Base-by-base conservation (phyloP, 768 basidiomycete genomes). In the Boletus vermiculosoides region DNA sequence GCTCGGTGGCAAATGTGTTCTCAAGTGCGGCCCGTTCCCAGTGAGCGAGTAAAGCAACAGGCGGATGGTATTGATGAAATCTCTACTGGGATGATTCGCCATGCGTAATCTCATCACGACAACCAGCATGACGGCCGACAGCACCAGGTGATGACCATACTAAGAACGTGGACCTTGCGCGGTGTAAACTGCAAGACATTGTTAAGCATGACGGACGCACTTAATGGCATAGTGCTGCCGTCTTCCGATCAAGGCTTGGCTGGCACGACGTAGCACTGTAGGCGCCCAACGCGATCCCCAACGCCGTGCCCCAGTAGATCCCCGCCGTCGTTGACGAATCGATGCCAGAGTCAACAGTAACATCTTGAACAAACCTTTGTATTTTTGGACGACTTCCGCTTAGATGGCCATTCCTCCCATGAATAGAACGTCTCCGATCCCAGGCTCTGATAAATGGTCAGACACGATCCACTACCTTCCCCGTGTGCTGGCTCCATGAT, bases 1-100 rank as follows among this genome's bases (percentile, higher is more conserved):
- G 13, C 12, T 42, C 6, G 20, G 20, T 42, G 22, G 13, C 18
- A 10, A 18, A 9, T 9, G 49, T 23, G 7, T 53, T 55, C 4
- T 25, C 13, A 15, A 34, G 13, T 39, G 3, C 15, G 39, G 8
- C n/a, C 16, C 18, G n/a, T 39, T 39, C 39, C 18, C 39, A 4
- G n/a, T 39, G 39, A n/a, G n/a, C 41, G 50, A 41, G 31, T 53
- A 28, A 46, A 62, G 4, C 37, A 56, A 25, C 15, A 63, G 10
- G 1, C 48, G 50, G 2, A 52, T 51, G 7, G 48, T 5, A 11
- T 56, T 41, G 41, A 62, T n/a, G n/a, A 52, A 58, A 36, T 53
- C 34, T 12, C 45, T 28, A 6, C 40, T 37, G 4, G 52, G 48
- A 56, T 13, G 20, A 31, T 48, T 56, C 2, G 39, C 48, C 25